Evolutionary conservation across 2,329 filamentous ascomycete species (phyloP), one percentile per base, ranked within the genome.

Genomic region (Pseudogymnoascus sp.): DNA sequence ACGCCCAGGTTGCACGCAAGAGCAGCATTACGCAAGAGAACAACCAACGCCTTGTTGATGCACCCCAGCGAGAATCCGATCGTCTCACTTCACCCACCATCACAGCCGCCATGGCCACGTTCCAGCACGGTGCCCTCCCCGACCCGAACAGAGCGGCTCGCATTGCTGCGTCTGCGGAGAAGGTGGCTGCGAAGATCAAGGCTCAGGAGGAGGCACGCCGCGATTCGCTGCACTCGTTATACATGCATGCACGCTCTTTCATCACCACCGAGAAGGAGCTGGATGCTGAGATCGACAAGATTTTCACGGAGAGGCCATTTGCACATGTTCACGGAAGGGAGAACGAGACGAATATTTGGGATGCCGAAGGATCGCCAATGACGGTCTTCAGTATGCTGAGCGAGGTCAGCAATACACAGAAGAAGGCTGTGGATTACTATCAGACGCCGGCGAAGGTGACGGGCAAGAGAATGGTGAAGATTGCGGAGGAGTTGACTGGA

Each of bases 221-320:
- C 65, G 85, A 93, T 68, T 83, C 88, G 14, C 77, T 99, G 31
- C 91, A 96, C 76, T 87, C 90, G 64, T 83, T 99, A 11, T 99
- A 99, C 77, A 89, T 95, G 78, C 89, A 92, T 69, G 92, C 95
- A 4, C 84, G 89, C 25, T 80, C 85, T 40, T 99, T 97, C 77
- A 97, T 99, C 72, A 87, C 91, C 16, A 87, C 83, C 23, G 92
- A 96, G 74, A 78, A 82, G 60, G 88, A 96, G 74, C 83, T 99
- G 36, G 83, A 89, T 69, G 79, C 80, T 14, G 83, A 86, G 67
- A 87, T 97, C 63, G 88, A 96, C 21, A 77, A 81, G 66, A 81
- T 88, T n/a, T 99, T 97, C 77, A 82, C 85, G 14, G 84, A 86
- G 25, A 60, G 59, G 7, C 66, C 67, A 7, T 69, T 66, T 28